Base-by-base conservation (phyloP, 306 rosid genomes). In the Canavalia ensiformis region DNA sequence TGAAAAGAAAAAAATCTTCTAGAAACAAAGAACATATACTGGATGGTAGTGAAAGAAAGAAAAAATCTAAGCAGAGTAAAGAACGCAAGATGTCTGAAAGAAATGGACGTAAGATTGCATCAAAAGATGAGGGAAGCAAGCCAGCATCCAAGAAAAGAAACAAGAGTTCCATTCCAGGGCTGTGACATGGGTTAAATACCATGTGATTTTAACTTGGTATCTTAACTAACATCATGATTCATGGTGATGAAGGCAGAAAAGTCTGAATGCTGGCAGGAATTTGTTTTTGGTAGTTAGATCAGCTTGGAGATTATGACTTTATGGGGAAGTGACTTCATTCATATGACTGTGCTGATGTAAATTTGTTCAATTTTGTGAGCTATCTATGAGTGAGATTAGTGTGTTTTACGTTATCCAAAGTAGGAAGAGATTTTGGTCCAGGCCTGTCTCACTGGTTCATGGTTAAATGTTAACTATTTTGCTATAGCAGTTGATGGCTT, bases 1-100 rank as follows among this genome's bases (percentile, higher is more conserved):
- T 72, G 84, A 90, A 90, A 88, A 87, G 90, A 79, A 92, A 86
- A 76, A 87, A 88, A 33, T 76, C 88, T 67, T 84, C 88, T 45
- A 72, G 1, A 64, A 77, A 54, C 74, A 84, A 77, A 63, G 83
- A 84, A 74, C 67, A 59, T 9, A 31, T 5, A 4, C 2, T 3
- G 64, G 82, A 74, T 51, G 77, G 50, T 5, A 59, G 62, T 51
- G 78, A 82, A 45, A 78, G 78, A 69, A 86, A 81, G 81, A 91
- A 84, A 74, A 86, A 77, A 72, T 78, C 86, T 9, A 89, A 88
- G 85, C 84, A 74, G 29, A 76, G 54, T 4, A 80, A 82, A 55
- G 82, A 62, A 44, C 84, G 54, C 79, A 84, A 77, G 25, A 18
- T 18, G 39, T 77, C 86, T 0, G 44, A 77, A 56, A 80, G 57